Percentiles rank a stretch among this genome's conserved stretches.
These are phyloP conservation scores for Botrytis elliptica DNA, from an alignment of 2,329 filamentous ascomycete genomes.

Conservation along the genomic window DNA sequence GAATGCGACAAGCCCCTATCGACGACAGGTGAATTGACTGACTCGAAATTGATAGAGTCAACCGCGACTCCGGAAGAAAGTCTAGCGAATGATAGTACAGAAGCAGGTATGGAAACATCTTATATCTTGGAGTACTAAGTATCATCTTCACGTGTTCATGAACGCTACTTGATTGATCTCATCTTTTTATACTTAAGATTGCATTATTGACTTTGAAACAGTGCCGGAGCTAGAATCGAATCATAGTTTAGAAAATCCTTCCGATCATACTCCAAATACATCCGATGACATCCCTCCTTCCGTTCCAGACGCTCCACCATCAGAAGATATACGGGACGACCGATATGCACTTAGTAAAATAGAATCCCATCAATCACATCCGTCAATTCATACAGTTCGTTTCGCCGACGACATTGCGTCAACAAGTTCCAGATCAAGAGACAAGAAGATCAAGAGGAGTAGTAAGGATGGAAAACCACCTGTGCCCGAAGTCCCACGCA, in stretches of 20 bases:
- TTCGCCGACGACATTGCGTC: neutral
- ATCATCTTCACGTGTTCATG: slow-evolving; percentile 11
- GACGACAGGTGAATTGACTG: neutral
- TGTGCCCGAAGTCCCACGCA: slow-evolving; percentile 6
- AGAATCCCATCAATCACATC: slow-evolving; percentile 6
- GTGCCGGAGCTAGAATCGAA: neutral
- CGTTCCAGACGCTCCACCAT: neutral
- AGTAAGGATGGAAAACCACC: slow-evolving; percentile 10
- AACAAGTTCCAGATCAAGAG: slow-evolving; percentile 19
- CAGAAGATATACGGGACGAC: neutral
- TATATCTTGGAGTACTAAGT: neutral
- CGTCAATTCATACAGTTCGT: slow-evolving; percentile 1
- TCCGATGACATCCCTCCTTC: neutral
- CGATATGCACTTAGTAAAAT: neutral
- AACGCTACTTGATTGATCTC: neutral
- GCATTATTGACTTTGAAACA: slow-evolving; percentile 4
- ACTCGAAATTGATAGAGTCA: slow-evolving; percentile 2
- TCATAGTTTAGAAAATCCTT: neutral
- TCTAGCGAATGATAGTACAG: neutral
- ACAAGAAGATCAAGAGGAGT: slow-evolving; percentile 13
- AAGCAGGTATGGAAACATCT: slow-evolving; percentile 17
- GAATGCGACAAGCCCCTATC: neutral
- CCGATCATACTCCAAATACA: neutral
- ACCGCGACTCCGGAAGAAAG: neutral
- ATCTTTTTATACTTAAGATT: neutral